Base-by-base conservation (phyloP, 2,329 filamentous ascomycete genomes). In the Curvularia lunata region DNA sequence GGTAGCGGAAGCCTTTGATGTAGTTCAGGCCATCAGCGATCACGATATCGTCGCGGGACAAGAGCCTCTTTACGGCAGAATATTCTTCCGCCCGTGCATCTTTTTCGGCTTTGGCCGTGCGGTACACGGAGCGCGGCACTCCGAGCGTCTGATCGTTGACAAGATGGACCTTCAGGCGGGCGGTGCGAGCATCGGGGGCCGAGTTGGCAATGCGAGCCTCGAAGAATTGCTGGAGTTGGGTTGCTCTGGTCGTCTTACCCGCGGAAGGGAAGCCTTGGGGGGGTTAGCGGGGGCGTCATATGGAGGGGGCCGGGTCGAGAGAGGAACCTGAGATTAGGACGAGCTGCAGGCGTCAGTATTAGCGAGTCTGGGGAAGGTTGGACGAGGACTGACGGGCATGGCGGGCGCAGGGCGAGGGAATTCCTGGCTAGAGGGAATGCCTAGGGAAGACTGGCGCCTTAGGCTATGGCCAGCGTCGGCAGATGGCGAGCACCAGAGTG, bases 1-100 rank as follows among this genome's bases (percentile, higher is more conserved):
- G 91, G 75, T 96, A 96, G 48, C 91, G 84, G 85, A 91, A 95
- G 37, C 91, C 91, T 76, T 95, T 95, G 79, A 96, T 96, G 78
- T 95, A 96, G 77, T 95, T 95, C 59, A 91, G 80, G 1, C 88
- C 87, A 73, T 96, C 91, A 16, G 92, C 85, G 46, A 96, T 86
- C 51, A 95, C 90, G 56, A 96, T 87, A 70, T 91, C 89, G 68
- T 86, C 86, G 55, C 87, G 84, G 59, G 85, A 87, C 28, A 96
- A 82, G 48, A 88, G 84, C 42, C 91, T 84, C 81, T 94, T 94
- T 45, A 94, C 88, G 59, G 91, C 90, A 59, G 85, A 91, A 74
- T 90, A 91, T 54, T 91, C 82, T 41, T 86, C 83, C 1, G 91
- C 91, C 25, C 91, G 86, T 1, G 91, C 91, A 78, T 94, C 89